Evolutionary conservation across 805 yeast species (phyloP).

Genomic region (Saccharomycopsis malanga): DNA sequence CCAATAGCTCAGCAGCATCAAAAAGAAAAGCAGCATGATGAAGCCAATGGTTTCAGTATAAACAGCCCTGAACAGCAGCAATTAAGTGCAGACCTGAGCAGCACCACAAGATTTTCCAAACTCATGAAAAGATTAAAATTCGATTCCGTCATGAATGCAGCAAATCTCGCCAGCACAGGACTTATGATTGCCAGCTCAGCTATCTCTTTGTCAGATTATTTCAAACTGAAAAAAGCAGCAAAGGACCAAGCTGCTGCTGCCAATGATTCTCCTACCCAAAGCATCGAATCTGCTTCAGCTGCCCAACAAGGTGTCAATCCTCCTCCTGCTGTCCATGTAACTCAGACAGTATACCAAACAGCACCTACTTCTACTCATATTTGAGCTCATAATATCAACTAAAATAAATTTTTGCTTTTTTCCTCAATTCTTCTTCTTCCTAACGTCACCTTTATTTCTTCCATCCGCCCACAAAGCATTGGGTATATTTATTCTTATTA

Average conservation of each 20-base stretch:
- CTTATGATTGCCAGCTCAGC: slow-evolving; percentile 16
- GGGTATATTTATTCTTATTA: too few species aligned
- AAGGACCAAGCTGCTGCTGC: slow-evolving; percentile 8
- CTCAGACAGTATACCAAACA: too few species aligned
- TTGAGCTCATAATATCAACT: too few species aligned
- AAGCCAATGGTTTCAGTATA: too few species aligned
- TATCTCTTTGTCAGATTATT: slow-evolving; percentile 1
- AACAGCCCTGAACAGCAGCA: neutral
- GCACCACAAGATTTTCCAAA: neutral
- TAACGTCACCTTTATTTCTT: too few species aligned
- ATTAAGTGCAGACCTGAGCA: neutral
- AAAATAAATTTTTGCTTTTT: too few species aligned
- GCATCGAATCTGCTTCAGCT: slow-evolving; percentile 7
- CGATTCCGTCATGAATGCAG: slow-evolving; percentile 7
- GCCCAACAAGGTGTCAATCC: neutral
- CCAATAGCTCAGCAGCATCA: neutral
- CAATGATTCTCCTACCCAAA: slow-evolving; percentile 9
- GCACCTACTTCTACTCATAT: too few species aligned
- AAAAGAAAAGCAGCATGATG: neutral
- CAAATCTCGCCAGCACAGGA: slow-evolving; percentile 14
- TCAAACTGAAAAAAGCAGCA: slow-evolving; percentile 4
- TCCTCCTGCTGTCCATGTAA: slow-evolving; percentile 5
- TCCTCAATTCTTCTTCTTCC: too few species aligned
- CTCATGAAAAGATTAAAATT: slow-evolving; percentile 4
- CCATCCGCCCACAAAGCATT: too few species aligned